Conservation (phyloP, 352 stramenopile genomes). For the Phytopythium oedochilum region DNA sequence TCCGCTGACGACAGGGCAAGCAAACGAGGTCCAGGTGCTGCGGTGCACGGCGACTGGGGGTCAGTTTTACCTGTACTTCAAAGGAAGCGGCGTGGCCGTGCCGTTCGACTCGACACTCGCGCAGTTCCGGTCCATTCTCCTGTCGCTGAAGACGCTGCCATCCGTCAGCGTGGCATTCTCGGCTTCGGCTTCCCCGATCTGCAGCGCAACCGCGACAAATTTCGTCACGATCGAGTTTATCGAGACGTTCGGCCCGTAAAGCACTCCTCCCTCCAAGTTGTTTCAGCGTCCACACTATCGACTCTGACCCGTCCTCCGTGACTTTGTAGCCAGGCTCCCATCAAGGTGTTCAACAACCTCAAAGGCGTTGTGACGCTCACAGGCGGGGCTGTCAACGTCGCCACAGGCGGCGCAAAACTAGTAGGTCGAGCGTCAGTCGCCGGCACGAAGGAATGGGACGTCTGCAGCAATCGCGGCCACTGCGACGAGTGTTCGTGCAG, state of each 20-base stretch:
- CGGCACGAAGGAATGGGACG: constrained; percentile 87
- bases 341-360: constrained; percentile 47
- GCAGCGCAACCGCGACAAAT: constrained; percentile 33
- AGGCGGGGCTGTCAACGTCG: constrained; percentile 47
- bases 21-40: constrained; percentile 81
- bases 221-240: constrained; percentile 64
- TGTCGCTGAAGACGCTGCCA: constrained; percentile 21
- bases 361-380: constrained; percentile 28
- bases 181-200: constrained; percentile 24
- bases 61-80: constrained; percentile 66
- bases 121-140: constrained; percentile 53
- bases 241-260: constrained; percentile 54
- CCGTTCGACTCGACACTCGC: constrained; percentile 40
- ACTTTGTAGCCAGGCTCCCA: constrained; percentile 37
- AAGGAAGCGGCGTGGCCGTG: constrained; percentile 46
- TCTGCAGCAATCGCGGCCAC: constrained; percentile 86
- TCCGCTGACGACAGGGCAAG: constrained; percentile 73
- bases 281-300: not conserved
- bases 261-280: not conserved
- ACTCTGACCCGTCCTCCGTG: constrained; percentile 4
- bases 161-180: constrained; percentile 49
- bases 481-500: constrained; percentile 56
- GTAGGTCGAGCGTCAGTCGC: constrained; percentile 38
- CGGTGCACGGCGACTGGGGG: constrained; percentile 71
- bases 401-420: constrained; percentile 34